phyloP scores from a whole-genome alignment of 495 filamentous ascomycete species.

The Penicillium desertorum region DNA sequence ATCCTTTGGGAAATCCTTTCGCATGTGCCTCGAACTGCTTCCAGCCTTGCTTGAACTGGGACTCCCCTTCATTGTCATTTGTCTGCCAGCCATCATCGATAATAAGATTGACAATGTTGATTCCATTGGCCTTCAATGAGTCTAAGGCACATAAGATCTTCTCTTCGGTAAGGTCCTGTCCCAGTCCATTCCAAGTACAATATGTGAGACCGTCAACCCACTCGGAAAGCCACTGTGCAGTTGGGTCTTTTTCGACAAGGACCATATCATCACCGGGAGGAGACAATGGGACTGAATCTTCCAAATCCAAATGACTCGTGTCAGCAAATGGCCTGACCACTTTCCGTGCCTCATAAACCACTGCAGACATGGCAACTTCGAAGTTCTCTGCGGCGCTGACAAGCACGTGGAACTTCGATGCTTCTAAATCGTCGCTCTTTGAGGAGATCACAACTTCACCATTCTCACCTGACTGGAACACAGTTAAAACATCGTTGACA shows the following conservation, averaged over 20 bases:
- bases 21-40: constrained; percentile 80
- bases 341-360: constrained; percentile 82
- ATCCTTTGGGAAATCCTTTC: constrained; percentile 73
- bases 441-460: constrained; percentile 70
- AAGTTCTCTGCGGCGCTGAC: constrained; percentile 73
- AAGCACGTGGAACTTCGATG: constrained; percentile 61
- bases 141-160: constrained; percentile 76
- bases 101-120: constrained; percentile 78
- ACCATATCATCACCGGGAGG: constrained; percentile 41
- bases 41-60: constrained; percentile 57
- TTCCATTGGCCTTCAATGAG: constrained; percentile 64
- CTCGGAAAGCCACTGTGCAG: constrained; percentile 74
- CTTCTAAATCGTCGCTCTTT: constrained; percentile 61
- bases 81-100: constrained; percentile 98
- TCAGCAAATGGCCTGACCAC: constrained; percentile 50
- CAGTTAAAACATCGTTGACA: constrained; percentile 65
- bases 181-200: constrained; percentile 93
- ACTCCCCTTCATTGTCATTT: constrained; percentile 57
- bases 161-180: constrained; percentile 75
- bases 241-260: constrained; percentile 43
- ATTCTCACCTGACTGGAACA: constrained; percentile 62
- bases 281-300: constrained; percentile 29
- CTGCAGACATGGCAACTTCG: constrained; percentile 73
- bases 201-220: constrained; percentile 86
- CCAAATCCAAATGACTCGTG: constrained; percentile 1